Conservation (phyloP, 306 rosid species). For the Rubus idaeus region DNA sequence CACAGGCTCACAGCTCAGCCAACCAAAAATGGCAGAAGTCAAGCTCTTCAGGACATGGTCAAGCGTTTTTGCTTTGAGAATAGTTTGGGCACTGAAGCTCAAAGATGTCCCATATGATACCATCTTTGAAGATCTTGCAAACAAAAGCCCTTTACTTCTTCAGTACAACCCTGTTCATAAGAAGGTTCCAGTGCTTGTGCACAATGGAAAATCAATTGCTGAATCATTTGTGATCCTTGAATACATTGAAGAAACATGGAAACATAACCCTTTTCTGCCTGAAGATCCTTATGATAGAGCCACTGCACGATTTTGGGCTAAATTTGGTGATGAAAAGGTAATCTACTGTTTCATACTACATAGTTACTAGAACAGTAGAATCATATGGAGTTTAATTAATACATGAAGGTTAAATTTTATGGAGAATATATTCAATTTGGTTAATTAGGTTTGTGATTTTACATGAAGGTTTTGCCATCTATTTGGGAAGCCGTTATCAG, state of each 20-base stretch:
- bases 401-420: not conserved
- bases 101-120: constrained; percentile 32
- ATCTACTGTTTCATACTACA: not conserved
- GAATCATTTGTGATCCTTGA: constrained; percentile 36
- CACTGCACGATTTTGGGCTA: constrained; percentile 39
- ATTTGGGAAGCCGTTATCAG: not conserved
- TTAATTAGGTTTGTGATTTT: constrained; percentile 1
- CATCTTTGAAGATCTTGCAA: constrained; percentile 36
- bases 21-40: constrained; percentile 23
- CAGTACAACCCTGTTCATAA: constrained; percentile 32
- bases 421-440: not conserved
- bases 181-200: constrained; percentile 39
- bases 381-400: not conserved
- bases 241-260: constrained; percentile 40
- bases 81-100: constrained; percentile 41
- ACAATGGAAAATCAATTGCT: constrained; percentile 26
- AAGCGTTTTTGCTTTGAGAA: constrained; percentile 28
- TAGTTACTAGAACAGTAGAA: not conserved
- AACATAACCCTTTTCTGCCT: constrained; percentile 30
- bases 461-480: constrained; percentile 10
- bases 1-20: not conserved
- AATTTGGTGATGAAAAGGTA: constrained; percentile 31
- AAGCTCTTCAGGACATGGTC: constrained; percentile 38
- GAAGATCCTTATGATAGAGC: constrained; percentile 25
- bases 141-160: constrained; percentile 39